Evolutionary conservation across 2,329 filamentous ascomycete species (phyloP), one percentile per base, ranked within the genome.

Genomic region (Penicillium frequentans): DNA sequence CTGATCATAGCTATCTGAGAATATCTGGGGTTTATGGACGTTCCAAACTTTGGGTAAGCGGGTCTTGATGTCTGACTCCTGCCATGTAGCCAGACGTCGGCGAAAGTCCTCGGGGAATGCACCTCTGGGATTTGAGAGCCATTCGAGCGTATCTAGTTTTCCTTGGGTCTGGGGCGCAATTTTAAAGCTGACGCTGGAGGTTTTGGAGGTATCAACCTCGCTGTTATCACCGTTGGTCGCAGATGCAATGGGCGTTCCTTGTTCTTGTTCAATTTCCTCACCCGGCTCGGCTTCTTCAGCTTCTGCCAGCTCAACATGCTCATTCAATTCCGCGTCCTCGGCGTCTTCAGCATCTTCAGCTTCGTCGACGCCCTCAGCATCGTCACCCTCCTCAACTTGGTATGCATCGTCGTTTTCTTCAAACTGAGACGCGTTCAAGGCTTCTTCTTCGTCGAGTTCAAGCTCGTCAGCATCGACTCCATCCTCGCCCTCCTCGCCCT

Each of bases 31-130:
- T 49, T 77, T 63, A 55, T 77, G 63, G 21, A 77, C 63, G 29
- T 70, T 75, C 75, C 75, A 77, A 46, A 70, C 62, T 29, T 68
- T 60, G 10, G 66, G 59, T 21, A 76, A 64, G 33, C 73, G 72
- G 24, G 68, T 58, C 47, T 73, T 71, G 27, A 73, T 62, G 23
- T 66, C 62, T n/a, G 47, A 7, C 29, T 39, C 55, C 53, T 58
- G 59, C 64, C 65, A 67, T 27, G 58, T 35, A 2, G 56, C 59
- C 7, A 57, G 24, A 11, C 64, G 64, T 19, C 49, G 52, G 24
- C 58, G 59, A 42, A 60, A 65, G 7, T 62, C 60, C 23, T 66
- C 64, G 10, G 59, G 49, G 33, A 54, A 65, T 31, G 53, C 51
- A 51, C 50, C 56, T 24, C 56, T 56, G 3, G 64, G 64, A n/a